Base-by-base conservation (phyloP, 2,329 filamentous ascomycete genomes). In the Epichloe baconii region DNA sequence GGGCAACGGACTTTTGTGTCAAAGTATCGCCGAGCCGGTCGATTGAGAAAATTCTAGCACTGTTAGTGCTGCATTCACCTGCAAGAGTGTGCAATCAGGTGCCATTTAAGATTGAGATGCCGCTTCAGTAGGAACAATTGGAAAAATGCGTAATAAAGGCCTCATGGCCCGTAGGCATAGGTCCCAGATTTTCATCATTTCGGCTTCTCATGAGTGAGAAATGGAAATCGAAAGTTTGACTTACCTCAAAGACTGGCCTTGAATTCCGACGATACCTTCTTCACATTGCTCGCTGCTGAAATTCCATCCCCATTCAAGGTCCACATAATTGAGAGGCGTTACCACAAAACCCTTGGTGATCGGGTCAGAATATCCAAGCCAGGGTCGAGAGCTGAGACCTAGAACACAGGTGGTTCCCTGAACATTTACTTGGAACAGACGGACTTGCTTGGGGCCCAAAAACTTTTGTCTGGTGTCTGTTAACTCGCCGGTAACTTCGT, bases 41-140 rank as follows among this genome's bases (percentile, higher is more conserved):
- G 54, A 95, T 85, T 0, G 87, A 86, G 65, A 97, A 96, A 54
- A 97, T 96, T 60, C 90, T 83, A 53, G 44, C 45, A 45, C 36
- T 42, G 51, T 57, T 42, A 57, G 54, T 47, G 40, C 34, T 26
- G 14, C 34, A 17, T 26, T 41, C 8, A 12, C 21, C 7, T 10
- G 11, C 2, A 6, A 17, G 5, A 19, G 12, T 19, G 19, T 17
- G 31, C 15, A 14, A 14, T 12, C 3, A 47, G 7, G 44, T 44
- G 8, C 17, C n/a, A 4, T 45, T 34, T 34, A 23, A 44, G n/a
- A 43, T 48, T 60, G 58, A n/a, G 49, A 52, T 58, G 51, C 63
- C 68, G 67, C 71, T 66, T 95, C 89, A 95, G 89, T 82, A 95
- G 88, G 88, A 95, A 95, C 89, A 95, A 95, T 94, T 95, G 88